Evolutionary conservation across 2,329 filamentous ascomycete species (phyloP).

Genomic region (Corniculantispora saksenae): DNA sequence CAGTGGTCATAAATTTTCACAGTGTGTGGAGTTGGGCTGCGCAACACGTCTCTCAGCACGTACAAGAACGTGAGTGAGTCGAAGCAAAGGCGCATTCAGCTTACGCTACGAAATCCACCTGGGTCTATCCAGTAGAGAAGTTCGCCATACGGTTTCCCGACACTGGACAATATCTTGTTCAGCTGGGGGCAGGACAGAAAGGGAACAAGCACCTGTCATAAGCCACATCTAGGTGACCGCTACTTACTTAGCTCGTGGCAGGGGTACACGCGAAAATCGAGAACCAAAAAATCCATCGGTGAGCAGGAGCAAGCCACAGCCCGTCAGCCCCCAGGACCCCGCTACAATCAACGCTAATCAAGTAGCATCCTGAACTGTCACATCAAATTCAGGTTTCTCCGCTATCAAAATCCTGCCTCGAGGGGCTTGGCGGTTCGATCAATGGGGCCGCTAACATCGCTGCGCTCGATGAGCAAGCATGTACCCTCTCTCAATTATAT

Average conservation of each 20-base stretch:
- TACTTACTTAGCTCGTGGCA: not conserved
- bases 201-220: too few species aligned
- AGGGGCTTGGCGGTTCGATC: not conserved
- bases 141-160: too few species aligned
- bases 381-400: not conserved
- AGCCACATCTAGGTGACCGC: too few species aligned
- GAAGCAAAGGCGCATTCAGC: too few species aligned
- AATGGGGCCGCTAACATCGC: constrained; percentile 3
- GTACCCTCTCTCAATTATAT: constrained; percentile 59
- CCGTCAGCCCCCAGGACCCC: not conserved
- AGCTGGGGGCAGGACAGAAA: too few species aligned
- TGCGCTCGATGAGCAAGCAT: not conserved
- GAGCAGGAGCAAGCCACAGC: not conserved
- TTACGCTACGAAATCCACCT: too few species aligned
- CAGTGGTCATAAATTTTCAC: too few species aligned
- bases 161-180: too few species aligned
- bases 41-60: too few species aligned
- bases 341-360: not conserved
- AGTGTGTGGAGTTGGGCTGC: too few species aligned
- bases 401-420: not conserved
- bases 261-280: not conserved
- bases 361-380: not conserved
- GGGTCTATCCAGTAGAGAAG: too few species aligned
- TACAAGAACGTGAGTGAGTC: too few species aligned
- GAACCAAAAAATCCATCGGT: not conserved